A percentile compares a stretch with the other conserved stretches of the same genome.
Evolutionary conservation across 768 basidiomycete genomes (phyloP).

Genomic region (Sporobolomyces pararoseus): DNA sequence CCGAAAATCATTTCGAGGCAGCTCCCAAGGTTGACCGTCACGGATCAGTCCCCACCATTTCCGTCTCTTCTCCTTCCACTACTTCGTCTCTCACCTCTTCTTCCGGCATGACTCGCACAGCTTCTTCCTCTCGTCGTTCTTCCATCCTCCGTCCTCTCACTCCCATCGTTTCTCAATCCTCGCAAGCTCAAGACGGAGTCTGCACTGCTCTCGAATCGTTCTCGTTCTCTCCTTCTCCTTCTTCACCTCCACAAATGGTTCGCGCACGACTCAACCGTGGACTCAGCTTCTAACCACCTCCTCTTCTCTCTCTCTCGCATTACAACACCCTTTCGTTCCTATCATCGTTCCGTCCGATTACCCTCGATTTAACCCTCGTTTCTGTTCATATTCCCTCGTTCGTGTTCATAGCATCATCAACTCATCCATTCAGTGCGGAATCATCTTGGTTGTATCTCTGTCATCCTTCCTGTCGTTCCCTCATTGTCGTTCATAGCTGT

Average conservation of each 20-base stretch:
- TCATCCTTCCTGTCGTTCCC: not conserved
- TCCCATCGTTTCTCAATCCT: conserved; percentile 15
- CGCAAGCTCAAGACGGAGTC: not conserved
- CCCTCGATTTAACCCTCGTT: not conserved
- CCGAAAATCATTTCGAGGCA: conserved; percentile 20
- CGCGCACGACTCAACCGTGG: conserved; percentile 28
- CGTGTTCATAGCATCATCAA: too few relatives aligned
- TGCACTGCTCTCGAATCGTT: conserved; percentile 14
- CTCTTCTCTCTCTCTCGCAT: not conserved
- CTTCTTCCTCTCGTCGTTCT: conserved; percentile 6
- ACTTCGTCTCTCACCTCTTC: not conserved
- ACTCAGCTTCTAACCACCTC: conserved; percentile 19
- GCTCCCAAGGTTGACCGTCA: conserved; percentile 1
- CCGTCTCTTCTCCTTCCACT: not conserved
- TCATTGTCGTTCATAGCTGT: too few relatives aligned
- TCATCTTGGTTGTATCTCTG: not conserved
- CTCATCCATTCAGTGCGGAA: not conserved
- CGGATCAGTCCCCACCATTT: conserved; percentile 6
- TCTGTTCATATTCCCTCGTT: not conserved
- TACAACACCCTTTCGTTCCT: not conserved
- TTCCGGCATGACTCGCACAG: not conserved
- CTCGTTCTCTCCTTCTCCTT: conserved; percentile 7
- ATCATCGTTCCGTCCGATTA: not conserved
- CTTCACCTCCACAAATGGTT: conserved; percentile 9
- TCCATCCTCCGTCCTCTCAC: conserved; percentile 23